Evolutionary conservation across 148 eudicot species (phyloP).

Genomic region (Rhododendron ferrugineum): DNA sequence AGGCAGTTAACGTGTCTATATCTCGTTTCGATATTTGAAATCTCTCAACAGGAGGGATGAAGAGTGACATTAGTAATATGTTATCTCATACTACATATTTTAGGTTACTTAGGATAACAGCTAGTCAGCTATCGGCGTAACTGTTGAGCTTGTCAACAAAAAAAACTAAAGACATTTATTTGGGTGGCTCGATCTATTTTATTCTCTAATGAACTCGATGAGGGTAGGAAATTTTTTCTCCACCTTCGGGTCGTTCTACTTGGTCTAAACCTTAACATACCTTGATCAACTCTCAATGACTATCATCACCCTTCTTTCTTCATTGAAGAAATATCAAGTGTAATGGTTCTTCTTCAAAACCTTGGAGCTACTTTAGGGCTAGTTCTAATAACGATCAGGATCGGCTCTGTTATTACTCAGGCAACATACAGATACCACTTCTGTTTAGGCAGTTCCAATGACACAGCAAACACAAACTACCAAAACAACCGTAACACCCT

Average conservation of each 20-base stretch:
- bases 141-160: neutral
- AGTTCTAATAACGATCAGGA: neutral
- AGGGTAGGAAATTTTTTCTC: neutral
- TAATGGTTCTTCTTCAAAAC: slow-evolving; percentile 3
- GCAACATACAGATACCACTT: neutral
- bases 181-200: neutral
- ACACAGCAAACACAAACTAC: neutral
- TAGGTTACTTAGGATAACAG: neutral
- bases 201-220: neutral
- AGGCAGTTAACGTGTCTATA: neutral
- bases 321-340: neutral
- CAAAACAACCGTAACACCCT: neutral
- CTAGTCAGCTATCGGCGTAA: neutral
- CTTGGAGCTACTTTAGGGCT: neutral
- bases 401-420: neutral
- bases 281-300: neutral
- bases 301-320: neutral
- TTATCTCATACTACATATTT: neutral
- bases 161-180: neutral
- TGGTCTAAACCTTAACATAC: neutral
- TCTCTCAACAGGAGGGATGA: neutral
- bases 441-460: slow-evolving; percentile 3
- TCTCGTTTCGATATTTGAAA: neutral
- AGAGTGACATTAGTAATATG: neutral
- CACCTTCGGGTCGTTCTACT: neutral